Evolutionary conservation across 176 grass and related monocot species (phyloP), one percentile per base, ranked within the genome.

Genomic region (Elaeis guineensis): DNA sequence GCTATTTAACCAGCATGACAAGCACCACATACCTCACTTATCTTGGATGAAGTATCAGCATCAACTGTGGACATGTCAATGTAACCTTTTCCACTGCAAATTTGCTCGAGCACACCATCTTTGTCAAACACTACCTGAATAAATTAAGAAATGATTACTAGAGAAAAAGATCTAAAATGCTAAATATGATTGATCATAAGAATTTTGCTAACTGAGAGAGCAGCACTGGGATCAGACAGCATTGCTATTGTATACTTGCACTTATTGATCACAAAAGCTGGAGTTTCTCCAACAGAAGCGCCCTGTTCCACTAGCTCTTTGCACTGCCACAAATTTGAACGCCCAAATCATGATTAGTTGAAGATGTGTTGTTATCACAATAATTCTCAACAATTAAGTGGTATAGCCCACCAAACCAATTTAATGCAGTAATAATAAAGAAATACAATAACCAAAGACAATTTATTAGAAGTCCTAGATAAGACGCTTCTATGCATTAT

Each of bases 21-120:
- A n/a, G 6, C 61, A 70, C 9, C 18, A 39, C 19, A 78, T 58
- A 81, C 93, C 93, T 97, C 78, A 17, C 59, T 89, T 55, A 97
- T 97, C 75, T 88, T 89, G 61, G 69, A 72, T 35, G 92, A 97
- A 67, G 92, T 97, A 21, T 67, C 59, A 5, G 78, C 80, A 78
- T 97, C 93, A n/a, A 97, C 93, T 17, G 84, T 97, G 21, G 93
- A 97, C 93, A 97, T 97, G 76, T 97, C 87, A 59, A 97, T 77
- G 64, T 97, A 89, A 21, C 87, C 84, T 61, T 97, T 89, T 54
- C 93, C 87, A 28, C 66, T 57, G 0, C 65, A 75, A 18, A 97
- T 97, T 77, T 91, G 69, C 76, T 97, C 84, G 9, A 97, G 87
- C 75, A 97, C 93, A 7, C 93, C 93, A 51, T 91, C 78, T 83